phyloP scores from a whole-genome alignment of 139 green algal species.

The Ettlia oleoabundans region DNA sequence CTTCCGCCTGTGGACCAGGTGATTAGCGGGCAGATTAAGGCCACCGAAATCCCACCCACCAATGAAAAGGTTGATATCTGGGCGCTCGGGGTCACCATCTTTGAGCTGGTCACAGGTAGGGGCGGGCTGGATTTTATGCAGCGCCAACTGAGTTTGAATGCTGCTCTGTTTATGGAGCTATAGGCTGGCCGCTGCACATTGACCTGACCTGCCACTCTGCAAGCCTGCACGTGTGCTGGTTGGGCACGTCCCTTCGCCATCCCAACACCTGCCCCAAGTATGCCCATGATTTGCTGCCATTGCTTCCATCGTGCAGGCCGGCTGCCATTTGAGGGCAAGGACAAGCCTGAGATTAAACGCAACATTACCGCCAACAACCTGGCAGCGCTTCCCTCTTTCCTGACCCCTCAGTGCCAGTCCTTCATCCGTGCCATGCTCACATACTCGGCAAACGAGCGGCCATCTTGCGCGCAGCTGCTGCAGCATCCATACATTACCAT shows the following conservation, averaged over 20 bases:
- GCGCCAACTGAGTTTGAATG: no score
- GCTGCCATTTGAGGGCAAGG: slow-evolving; percentile 67
- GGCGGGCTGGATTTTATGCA: no score
- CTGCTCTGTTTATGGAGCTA: no score
- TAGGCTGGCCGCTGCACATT: no score
- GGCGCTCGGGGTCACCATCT: slow-evolving; percentile 78
- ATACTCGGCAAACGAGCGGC: slow-evolving; percentile 61
- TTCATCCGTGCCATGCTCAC: slow-evolving; percentile 72
- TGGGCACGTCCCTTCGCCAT: no score
- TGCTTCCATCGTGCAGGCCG: slow-evolving; percentile 33
- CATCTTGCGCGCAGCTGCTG: slow-evolving; percentile 68
- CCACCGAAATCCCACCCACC: slow-evolving; percentile 56
- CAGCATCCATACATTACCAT: slow-evolving; percentile 70
- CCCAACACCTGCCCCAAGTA: no score
- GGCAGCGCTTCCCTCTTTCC: slow-evolving; percentile 45
- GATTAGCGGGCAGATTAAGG: slow-evolving; percentile 46
- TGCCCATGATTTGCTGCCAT: not conserved
- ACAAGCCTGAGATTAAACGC: slow-evolving; percentile 67
- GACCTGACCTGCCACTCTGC: no score
- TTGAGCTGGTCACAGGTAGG: slow-evolving; percentile 76
- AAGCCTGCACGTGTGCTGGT: no score
- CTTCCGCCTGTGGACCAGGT: slow-evolving; percentile 70
- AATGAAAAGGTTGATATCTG: slow-evolving; percentile 80
- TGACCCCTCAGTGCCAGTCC: slow-evolving; percentile 46
- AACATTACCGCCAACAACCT: slow-evolving; percentile 61